A percentile compares a stretch with the other conserved stretches of the same genome.
Conservation (phyloP, 1,139 yeast species). For the Geotrichum australiense region DNA sequence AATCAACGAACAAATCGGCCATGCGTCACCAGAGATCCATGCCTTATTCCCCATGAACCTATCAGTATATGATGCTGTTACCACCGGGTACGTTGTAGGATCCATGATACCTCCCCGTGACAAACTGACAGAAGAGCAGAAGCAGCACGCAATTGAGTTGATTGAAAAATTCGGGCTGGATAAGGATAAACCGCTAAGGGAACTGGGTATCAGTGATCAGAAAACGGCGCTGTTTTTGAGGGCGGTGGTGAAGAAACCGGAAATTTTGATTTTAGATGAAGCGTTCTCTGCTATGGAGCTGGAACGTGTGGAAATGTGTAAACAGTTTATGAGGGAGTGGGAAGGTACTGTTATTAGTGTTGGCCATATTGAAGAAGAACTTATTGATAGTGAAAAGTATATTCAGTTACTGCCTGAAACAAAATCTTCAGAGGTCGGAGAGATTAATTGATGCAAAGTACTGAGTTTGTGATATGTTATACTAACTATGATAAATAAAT, state of each 20-base stretch:
- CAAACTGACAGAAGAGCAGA: constrained; percentile 34
- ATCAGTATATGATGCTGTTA: constrained; percentile 51
- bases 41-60: constrained; percentile 59
- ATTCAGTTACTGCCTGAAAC: constrained; percentile 34
- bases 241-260: constrained; percentile 70
- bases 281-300: constrained; percentile 90
- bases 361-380: constrained; percentile 65
- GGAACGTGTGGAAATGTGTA: constrained; percentile 56
- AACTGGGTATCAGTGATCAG: constrained; percentile 64
- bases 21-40: constrained; percentile 87
- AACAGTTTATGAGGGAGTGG: constrained; percentile 52
- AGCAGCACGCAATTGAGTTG: constrained; percentile 31
- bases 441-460: too few species aligned
- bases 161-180: constrained; percentile 31
- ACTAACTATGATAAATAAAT: too few species aligned
- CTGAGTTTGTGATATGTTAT: too few species aligned
- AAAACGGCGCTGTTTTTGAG: constrained; percentile 70
- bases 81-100: constrained; percentile 73
- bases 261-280: constrained; percentile 76
- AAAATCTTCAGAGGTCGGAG: constrained; percentile 4
- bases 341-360: constrained; percentile 67
- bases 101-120: constrained; percentile 42
- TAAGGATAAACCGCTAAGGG: constrained; percentile 41
- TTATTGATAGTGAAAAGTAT: constrained; percentile 50
- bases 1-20: constrained; percentile 73